phyloP scores from a whole-genome alignment of 2,329 filamentous ascomycete species.

The Fusarium pilosicola region DNA sequence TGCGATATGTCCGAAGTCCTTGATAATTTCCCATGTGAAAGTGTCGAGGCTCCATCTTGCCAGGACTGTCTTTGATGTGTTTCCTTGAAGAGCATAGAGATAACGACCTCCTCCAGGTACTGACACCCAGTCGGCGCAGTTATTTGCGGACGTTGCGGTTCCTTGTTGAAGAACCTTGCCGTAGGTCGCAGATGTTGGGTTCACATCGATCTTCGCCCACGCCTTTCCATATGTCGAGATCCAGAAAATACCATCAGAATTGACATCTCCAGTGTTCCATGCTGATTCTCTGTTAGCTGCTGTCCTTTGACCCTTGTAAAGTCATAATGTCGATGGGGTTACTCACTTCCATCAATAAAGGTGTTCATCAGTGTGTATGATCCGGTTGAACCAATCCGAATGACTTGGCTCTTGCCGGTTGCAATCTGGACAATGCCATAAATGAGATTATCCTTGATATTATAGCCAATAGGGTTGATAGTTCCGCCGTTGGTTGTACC shows the following conservation, averaged over 20 bases:
- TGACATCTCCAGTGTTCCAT: constrained; percentile 6
- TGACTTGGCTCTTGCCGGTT: not conserved
- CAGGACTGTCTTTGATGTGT: not conserved
- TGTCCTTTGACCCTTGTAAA: no score
- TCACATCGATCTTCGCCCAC: constrained; percentile 13
- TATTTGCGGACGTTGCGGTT: not conserved
- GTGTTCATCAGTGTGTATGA: constrained; percentile 13
- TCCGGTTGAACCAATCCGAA: not conserved
- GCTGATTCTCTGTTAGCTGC: not conserved
- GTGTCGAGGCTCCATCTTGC: constrained; percentile 9
- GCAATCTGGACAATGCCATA: constrained; percentile 14
- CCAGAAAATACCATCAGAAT: constrained; percentile 3
- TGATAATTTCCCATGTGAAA: not conserved
- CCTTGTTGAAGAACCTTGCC: not conserved
- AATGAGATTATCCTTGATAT: constrained; percentile 5
- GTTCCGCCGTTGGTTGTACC: not conserved
- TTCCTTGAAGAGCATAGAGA: not conserved
- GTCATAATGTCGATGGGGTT: no score
- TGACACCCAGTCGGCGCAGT: constrained; percentile 1
- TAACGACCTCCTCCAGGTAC: not conserved
- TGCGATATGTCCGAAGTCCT: not conserved
- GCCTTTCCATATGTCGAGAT: not conserved
- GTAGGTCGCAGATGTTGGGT: constrained; percentile 1
- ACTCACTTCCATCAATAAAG: not conserved
- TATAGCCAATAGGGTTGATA: constrained; percentile 7